These are phyloP conservation scores for Blastomyces gilchristii DNA, from an alignment of 2,329 filamentous ascomycete genomes.

Conservation along the genomic window DNA sequence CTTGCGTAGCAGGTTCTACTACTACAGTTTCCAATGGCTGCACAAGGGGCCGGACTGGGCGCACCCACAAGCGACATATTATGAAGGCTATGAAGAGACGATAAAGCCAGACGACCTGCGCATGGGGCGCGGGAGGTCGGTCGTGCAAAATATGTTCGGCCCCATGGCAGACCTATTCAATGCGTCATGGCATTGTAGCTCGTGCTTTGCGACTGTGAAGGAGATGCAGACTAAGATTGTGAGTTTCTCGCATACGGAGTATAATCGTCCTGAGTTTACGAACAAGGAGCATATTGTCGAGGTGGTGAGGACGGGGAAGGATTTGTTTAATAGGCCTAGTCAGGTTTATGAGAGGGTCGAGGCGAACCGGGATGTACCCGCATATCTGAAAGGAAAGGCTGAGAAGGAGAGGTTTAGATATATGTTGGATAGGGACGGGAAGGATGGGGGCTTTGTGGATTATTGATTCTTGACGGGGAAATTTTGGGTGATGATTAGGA, in stretches of 20 bases:
- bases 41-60: constrained; percentile 21
- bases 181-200: constrained; percentile 53
- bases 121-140: constrained; percentile 16
- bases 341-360: constrained; percentile 43
- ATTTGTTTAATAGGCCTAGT: constrained; percentile 44
- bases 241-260: constrained; percentile 46
- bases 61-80: constrained; percentile 47
- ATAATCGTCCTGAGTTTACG: constrained; percentile 43
- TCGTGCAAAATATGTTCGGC: neutral
- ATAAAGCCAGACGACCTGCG: constrained; percentile 45
- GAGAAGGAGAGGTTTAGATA: constrained; percentile 27
- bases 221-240: constrained; percentile 48
- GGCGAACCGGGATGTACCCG: constrained; percentile 45
- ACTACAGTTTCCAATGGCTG: constrained; percentile 49
- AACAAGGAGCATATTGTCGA: constrained; percentile 42
- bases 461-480: constrained; percentile 12
- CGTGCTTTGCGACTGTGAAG: constrained; percentile 48
- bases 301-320: constrained; percentile 43
- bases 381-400: constrained; percentile 32
- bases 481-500: constrained; percentile 14
- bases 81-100: constrained; percentile 38
- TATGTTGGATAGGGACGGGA: constrained; percentile 33
- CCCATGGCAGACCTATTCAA: constrained; percentile 34
- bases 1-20: constrained; percentile 45
- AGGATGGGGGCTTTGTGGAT: constrained; percentile 29